Conservation (phyloP, 345 rosid genomes). For the Ceriops decandra region DNA sequence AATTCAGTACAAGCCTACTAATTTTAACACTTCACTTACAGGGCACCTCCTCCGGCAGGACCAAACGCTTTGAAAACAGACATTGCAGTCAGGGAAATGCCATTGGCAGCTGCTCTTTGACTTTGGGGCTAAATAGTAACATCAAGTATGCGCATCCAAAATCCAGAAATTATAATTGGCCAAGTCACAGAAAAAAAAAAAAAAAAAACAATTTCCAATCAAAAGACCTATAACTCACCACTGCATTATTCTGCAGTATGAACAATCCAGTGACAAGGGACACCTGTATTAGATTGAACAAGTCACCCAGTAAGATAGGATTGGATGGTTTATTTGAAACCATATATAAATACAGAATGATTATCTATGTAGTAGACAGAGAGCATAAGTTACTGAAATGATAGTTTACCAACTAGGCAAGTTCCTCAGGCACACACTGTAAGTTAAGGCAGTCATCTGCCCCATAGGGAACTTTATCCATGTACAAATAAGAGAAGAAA, state of each 20-base stretch:
- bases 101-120: conserved; percentile 62
- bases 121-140: conserved; percentile 38
- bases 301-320: not conserved
- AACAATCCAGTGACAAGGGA: conserved; percentile 48
- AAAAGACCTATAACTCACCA: conserved; percentile 32
- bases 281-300: conserved; percentile 28
- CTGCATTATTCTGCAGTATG: conserved; percentile 51
- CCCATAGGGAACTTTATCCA: no score
- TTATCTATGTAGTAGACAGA: not conserved
- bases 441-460: no score
- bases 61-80: conserved; percentile 63
- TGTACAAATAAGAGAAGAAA: no score
- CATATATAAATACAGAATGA: not conserved
- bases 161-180: not conserved
- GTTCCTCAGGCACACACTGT: no score
- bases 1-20: not conserved
- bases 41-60: conserved; percentile 63
- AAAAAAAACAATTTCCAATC: not conserved
- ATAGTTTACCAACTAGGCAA: not conserved
- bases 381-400: not conserved
- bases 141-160: not conserved
- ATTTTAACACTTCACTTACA: conserved; percentile 38
- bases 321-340: not conserved
- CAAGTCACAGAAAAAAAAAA: not conserved
- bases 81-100: conserved; percentile 60